A percentile compares a stretch with the other conserved stretches of the same genome.
Evolutionary conservation across 1,284 basidiomycete species (phyloP).

Genomic region (Puccinia coronata): DNA sequence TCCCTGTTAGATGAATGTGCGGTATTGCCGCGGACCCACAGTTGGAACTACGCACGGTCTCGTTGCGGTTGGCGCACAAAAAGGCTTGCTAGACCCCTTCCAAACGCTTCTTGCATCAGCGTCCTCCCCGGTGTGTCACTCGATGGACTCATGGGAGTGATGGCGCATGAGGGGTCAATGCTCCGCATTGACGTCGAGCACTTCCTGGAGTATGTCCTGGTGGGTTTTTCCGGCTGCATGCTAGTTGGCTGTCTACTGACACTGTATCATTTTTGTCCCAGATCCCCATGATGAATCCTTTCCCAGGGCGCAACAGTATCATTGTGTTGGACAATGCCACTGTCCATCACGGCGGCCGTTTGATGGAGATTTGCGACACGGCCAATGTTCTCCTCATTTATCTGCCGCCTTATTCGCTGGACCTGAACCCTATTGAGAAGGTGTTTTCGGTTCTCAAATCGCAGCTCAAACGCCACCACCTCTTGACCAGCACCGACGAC

Average conservation of each 20-base stretch:
- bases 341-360: slow-evolving; percentile 5
- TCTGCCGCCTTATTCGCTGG: slow-evolving; percentile 25
- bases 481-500: not conserved
- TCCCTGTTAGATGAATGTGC: not conserved
- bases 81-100: not conserved
- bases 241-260: too few relatives aligned
- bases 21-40: not conserved
- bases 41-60: not conserved
- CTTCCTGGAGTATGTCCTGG: not conserved
- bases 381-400: not conserved
- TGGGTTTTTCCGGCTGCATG: too few relatives aligned
- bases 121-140: not conserved
- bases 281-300: too few relatives aligned
- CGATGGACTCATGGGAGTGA: not conserved
- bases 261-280: too few relatives aligned
- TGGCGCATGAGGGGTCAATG: not conserved
- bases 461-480: not conserved
- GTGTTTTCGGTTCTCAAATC: slow-evolving; percentile 7
- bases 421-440: slow-evolving; percentile 34
- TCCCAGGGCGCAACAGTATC: not conserved
- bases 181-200: not conserved
- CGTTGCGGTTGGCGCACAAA: not conserved
- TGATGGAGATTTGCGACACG: not conserved
- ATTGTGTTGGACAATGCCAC: slow-evolving; percentile 8
- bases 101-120: not conserved